Evolutionary conservation across 179 eudicot genomes (phyloP).

Genomic region (Silene coronaria): DNA sequence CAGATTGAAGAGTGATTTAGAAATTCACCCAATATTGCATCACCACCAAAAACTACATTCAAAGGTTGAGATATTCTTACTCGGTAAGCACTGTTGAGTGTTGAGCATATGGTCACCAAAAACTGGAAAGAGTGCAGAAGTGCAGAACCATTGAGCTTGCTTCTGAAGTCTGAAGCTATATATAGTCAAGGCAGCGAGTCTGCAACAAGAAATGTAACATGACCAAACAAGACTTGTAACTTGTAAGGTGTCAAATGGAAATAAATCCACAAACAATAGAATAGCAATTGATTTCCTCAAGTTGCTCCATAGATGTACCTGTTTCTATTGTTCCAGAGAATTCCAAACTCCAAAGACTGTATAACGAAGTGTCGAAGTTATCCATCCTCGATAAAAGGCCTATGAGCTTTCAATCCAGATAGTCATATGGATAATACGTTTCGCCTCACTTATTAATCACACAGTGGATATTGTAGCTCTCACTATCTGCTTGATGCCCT

Average conservation of each 20-base stretch:
- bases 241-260: background rate
- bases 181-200: background rate
- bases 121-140: background rate
- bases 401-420: background rate
- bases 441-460: background rate
- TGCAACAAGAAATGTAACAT: background rate
- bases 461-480: too few species aligned
- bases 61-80: background rate
- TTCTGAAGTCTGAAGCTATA: background rate
- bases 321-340: background rate
- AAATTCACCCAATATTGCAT: background rate
- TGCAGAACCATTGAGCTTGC: background rate
- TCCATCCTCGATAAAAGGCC: background rate
- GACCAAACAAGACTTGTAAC: too few species aligned
- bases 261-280: background rate
- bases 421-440: background rate
- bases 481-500: background rate
- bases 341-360: background rate
- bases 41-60: background rate
- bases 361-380: too few species aligned
- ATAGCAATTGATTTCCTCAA: background rate
- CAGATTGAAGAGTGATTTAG: background rate
- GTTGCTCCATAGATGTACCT: conserved; percentile 12
- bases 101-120: too few species aligned
- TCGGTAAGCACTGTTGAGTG: too few species aligned